Conservation (phyloP, 208 protist species). For the Trypanosoma caninum region DNA sequence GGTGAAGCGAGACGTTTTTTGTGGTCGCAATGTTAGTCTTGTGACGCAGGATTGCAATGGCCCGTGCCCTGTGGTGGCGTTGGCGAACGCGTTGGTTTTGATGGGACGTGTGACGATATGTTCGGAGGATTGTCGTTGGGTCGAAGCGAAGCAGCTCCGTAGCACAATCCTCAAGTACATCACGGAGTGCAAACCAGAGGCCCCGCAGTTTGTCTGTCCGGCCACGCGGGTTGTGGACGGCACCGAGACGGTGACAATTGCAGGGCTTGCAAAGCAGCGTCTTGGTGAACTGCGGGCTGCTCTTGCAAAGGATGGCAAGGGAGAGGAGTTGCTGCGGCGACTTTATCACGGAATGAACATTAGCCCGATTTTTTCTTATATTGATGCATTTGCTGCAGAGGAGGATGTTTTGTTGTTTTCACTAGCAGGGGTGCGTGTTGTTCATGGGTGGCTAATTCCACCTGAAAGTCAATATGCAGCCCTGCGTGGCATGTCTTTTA, state of each 20-base stretch:
- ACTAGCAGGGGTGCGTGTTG: conserved; percentile 32
- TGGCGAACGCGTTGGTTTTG: conserved; percentile 39
- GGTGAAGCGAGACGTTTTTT: conserved; percentile 28
- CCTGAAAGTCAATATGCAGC: conserved; percentile 16
- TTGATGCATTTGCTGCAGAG: conserved; percentile 42
- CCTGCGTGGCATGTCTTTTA: conserved; percentile 44
- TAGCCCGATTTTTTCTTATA: conserved; percentile 36
- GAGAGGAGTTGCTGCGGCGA: conserved; percentile 15
- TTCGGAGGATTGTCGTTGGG: not conserved
- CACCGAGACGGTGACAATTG: conserved; percentile 12
- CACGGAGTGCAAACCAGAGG: not conserved
- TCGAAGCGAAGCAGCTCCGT: conserved; percentile 21
- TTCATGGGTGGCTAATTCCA: conserved; percentile 47
- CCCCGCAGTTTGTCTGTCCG: conserved; percentile 16
- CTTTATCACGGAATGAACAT: conserved; percentile 48
- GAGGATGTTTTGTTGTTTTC: conserved; percentile 37
- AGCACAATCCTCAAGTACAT: conserved; percentile 13
- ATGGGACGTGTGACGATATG: conserved; percentile 19
- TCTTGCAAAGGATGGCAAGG: conserved; percentile 2
- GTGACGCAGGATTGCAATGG: conserved; percentile 37
- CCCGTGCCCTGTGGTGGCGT: conserved; percentile 41
- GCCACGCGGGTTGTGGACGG: conserved; percentile 13
- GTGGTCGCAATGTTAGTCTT: conserved; percentile 21
- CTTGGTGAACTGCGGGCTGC: not conserved
- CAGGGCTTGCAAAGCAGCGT: conserved; percentile 13